Evolutionary conservation across 306 rosid genomes (phyloP), one percentile per base, ranked within the genome.

Genomic region (Castanea mollissima): DNA sequence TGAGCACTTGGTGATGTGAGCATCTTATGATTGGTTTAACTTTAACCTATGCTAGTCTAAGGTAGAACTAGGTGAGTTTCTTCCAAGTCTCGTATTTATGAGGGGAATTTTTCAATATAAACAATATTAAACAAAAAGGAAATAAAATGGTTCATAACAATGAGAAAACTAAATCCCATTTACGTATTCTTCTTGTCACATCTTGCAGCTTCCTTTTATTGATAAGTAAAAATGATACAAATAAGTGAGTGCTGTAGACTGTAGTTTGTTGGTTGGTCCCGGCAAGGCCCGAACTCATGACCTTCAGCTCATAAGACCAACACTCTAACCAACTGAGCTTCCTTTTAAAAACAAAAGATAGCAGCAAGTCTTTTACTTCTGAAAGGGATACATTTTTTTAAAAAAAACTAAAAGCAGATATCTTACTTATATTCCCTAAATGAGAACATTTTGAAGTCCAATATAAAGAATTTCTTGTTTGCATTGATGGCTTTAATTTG

Each of bases 1-100:
- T 68, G 52, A 31, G 70, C 20, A 64, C 44, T 6, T 64, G 38
- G 5, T 64, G 70, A 64, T 16, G 46, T 64, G 70, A 67, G 52
- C 52, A 68, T 68, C 72, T 46, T 34, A 68, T 19, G 51, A 68
- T 8, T 35, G 8, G 72, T 68, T 19, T 68, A 34, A 34, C n/a
- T 34, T 18, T 34, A 35, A 35, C 41, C 72, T 10, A 46, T 35
- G n/a, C 51, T n/a, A 35, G 2, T 20, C 5, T 16, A 68, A 19
- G 52, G 72, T 68, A 38, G 13, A 68, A 63, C 69, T 27, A 15
- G 27, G 72, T 68, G 72, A 68, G 52, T 19, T 68, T 68, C 72
- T 35, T 35, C 5, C 72, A 35, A 57, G 13, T 57, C 63, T 18
- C 13, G 0, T 6, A 20, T 57, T 20, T 7, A 21, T 57, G 63